Evolutionary conservation across 2,329 filamentous ascomycete species (phyloP).

Genomic region (Fusarium continuum): DNA sequence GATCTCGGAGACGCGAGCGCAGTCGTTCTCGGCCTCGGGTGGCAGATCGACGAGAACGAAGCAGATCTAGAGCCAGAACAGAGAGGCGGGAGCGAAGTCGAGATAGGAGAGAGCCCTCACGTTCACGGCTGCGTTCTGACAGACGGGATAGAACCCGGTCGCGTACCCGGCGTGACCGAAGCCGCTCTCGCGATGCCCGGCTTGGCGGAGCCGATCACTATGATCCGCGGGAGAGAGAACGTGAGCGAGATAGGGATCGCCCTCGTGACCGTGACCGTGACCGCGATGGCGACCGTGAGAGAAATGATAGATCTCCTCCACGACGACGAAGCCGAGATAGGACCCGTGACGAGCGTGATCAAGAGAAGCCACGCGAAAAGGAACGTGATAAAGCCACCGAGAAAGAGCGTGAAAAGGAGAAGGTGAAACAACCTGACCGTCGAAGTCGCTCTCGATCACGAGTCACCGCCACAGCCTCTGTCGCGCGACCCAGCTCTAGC

Average conservation of each 20-base stretch:
- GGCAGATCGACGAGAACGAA: conserved; percentile 47
- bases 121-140: conserved; percentile 41
- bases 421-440: conserved; percentile 46
- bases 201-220: conserved; percentile 45
- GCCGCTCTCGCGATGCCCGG: conserved; percentile 43
- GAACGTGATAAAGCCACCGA: conserved; percentile 27
- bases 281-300: conserved; percentile 41
- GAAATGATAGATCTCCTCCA: conserved; percentile 37
- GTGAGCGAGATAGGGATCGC: conserved; percentile 36
- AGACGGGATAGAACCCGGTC: conserved; percentile 49
- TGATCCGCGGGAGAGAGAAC: conserved; percentile 48
- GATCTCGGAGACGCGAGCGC: conserved; percentile 49
- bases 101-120: conserved; percentile 44
- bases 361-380: conserved; percentile 35
- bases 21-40: conserved; percentile 50
- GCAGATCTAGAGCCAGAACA: conserved; percentile 41
- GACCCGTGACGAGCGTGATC: conserved; percentile 35
- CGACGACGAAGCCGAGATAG: conserved; percentile 44
- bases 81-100: conserved; percentile 45
- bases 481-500: conserved; percentile 50
- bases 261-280: conserved; percentile 39
- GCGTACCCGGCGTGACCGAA: conserved; percentile 44
- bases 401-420: conserved; percentile 27
- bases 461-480: conserved; percentile 49
- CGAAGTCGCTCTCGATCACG: conserved; percentile 58